These are phyloP conservation scores for Umbelopsis sp. DNA, from an alignment of 371 early-diverging fungal species.

Conservation along the genomic window DNA sequence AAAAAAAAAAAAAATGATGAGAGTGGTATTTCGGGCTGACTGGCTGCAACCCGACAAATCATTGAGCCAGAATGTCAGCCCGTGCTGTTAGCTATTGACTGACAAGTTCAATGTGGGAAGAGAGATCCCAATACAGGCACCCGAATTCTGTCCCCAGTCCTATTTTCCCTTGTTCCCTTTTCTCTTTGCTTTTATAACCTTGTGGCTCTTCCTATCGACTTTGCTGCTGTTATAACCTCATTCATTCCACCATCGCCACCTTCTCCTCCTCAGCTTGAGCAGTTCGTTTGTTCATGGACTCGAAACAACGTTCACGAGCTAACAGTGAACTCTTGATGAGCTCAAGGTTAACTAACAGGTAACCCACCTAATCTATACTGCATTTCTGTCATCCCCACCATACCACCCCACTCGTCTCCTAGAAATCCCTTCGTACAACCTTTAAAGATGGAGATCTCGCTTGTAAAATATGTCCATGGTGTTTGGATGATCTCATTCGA, in stretches of 20 bases:
- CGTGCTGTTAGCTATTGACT: neutral
- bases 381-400: neutral
- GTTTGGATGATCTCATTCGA: neutral
- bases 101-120: constrained; percentile 1
- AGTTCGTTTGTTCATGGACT: constrained; percentile 18
- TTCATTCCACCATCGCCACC: neutral
- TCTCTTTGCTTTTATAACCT: neutral
- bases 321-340: constrained; percentile 18
- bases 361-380: no score
- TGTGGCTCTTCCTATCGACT: neutral
- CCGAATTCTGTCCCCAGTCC: constrained; percentile 2
- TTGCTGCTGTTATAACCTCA: neutral
- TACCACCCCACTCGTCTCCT: neutral
- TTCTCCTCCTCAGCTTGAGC: constrained; percentile 6
- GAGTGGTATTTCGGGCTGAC: neutral
- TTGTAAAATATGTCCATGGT: neutral
- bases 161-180: constrained; percentile 1
- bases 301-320: constrained; percentile 19
- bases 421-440: neutral
- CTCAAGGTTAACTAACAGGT: constrained; percentile 16
- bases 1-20: neutral
- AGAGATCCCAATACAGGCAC: constrained; percentile 3
- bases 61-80: constrained; percentile 3
- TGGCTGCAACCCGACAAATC: neutral
- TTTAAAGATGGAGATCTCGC: no score